Evolutionary conservation across 495 filamentous ascomycete species (phyloP).

Genomic region (Astrocystis sublimbata): DNA sequence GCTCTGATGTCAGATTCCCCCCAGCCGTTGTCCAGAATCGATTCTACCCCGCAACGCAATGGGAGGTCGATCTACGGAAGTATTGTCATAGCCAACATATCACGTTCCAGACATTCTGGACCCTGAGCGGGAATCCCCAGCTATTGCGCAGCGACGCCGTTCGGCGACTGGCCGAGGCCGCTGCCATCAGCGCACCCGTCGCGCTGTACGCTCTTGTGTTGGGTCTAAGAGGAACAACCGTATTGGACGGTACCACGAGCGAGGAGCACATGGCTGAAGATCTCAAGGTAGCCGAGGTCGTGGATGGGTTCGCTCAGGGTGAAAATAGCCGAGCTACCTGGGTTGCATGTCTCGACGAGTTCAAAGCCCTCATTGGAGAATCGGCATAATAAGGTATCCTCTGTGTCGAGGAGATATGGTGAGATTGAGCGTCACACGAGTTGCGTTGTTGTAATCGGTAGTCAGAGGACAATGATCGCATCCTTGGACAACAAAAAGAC

Average conservation of each 20-base stretch:
- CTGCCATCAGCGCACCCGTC: slow-evolving; percentile 48
- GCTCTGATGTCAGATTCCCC: slow-evolving; percentile 35
- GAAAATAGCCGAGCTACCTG: slow-evolving; percentile 45
- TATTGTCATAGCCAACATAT: slow-evolving; percentile 64
- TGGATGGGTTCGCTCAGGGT: slow-evolving; percentile 50
- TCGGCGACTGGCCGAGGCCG: slow-evolving; percentile 47
- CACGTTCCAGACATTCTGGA: slow-evolving; percentile 79
- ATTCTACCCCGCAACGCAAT: slow-evolving; percentile 61
- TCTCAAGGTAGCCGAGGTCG: slow-evolving; percentile 53
- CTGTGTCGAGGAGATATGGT: neutral
- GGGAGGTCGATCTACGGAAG: slow-evolving; percentile 59
- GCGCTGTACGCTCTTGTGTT: slow-evolving; percentile 71
- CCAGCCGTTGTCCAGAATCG: slow-evolving; percentile 72
- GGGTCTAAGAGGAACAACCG: slow-evolving; percentile 54
- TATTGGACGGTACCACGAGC: slow-evolving; percentile 72
- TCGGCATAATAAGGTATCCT: slow-evolving; percentile 1
- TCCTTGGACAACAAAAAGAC: too few species aligned
- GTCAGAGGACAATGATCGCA: neutral
- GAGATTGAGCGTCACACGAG: slow-evolving; percentile 5
- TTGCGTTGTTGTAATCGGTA: neutral
- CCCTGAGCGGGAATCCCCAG: slow-evolving; percentile 65
- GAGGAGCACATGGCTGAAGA: slow-evolving; percentile 65
- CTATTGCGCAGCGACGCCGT: slow-evolving; percentile 57
- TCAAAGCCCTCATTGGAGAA: slow-evolving; percentile 53
- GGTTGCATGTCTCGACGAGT: slow-evolving; percentile 45